These are phyloP conservation scores for Backusella tuberculispora DNA, from an alignment of 192 early-diverging fungal species.

Conservation along the genomic window DNA sequence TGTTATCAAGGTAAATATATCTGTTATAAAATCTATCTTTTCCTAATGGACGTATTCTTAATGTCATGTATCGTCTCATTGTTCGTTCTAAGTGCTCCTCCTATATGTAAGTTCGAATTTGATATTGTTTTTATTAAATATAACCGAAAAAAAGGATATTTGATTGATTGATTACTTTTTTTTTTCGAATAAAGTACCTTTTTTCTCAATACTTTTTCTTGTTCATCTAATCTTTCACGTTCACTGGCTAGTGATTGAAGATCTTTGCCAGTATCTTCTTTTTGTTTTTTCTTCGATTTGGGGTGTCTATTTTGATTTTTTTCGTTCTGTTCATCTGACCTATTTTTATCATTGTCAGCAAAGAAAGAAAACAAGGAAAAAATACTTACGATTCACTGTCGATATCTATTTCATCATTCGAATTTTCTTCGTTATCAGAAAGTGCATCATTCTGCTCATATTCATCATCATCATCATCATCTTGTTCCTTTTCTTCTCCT, in stretches of 20 bases:
- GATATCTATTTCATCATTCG: constrained; percentile 25
- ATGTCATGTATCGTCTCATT: constrained; percentile 59
- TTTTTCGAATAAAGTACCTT: constrained; percentile 22
- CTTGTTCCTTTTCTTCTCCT: constrained; percentile 19
- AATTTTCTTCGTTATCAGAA: background rate
- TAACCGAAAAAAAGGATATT: background rate
- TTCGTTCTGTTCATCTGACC: constrained; percentile 19
- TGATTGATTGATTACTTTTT: background rate
- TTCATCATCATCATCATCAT: constrained; percentile 23
- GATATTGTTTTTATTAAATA: background rate
- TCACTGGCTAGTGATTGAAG: constrained; percentile 11
- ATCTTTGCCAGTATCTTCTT: constrained; percentile 43
- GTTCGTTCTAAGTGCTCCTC: constrained; percentile 74
- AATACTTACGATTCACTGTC: constrained; percentile 17
- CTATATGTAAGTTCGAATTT: constrained; percentile 19
- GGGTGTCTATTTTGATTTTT: constrained; percentile 44
- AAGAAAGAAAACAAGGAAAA: background rate
- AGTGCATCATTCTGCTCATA: constrained; percentile 6
- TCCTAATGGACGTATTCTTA: constrained; percentile 74
- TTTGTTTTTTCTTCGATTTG: constrained; percentile 48
- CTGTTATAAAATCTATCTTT: constrained; percentile 81
- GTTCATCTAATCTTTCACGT: constrained; percentile 52
- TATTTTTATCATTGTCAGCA: background rate
- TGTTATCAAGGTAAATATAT: constrained; percentile 89
- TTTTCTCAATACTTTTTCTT: constrained; percentile 52